Percentiles rank a stretch among this genome's conserved stretches.
phyloP scores from a whole-genome alignment of 371 early-diverging fungal genomes.

The Syncephalis fuscata region DNA sequence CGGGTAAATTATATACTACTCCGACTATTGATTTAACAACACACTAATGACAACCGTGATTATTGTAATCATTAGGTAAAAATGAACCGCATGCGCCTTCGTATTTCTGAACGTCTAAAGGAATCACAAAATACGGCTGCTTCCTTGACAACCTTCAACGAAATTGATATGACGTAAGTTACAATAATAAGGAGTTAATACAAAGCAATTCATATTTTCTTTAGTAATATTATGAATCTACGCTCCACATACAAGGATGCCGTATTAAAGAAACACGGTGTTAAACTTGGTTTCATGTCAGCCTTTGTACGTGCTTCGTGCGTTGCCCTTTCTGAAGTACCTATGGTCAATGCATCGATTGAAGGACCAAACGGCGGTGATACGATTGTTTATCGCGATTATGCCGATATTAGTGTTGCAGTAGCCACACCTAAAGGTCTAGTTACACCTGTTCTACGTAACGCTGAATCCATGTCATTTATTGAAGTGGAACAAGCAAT shows the following conservation, averaged over 20 bases:
- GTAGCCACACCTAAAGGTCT: constrained; percentile 97
- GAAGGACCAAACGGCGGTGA: constrained; percentile 47
- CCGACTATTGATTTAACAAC: background rate
- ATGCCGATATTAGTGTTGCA: constrained; percentile 87
- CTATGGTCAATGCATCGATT: constrained; percentile 88
- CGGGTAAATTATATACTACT: constrained; percentile 3
- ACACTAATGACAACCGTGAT: background rate
- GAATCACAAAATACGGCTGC: constrained; percentile 94
- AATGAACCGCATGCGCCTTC: constrained; percentile 94
- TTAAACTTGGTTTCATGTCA: constrained; percentile 97
- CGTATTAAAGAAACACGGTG: constrained; percentile 82
- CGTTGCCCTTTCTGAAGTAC: constrained; percentile 68
- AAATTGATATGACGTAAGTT: constrained; percentile 79
- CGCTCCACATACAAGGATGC: constrained; percentile 86
- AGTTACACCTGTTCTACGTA: constrained; percentile 91
- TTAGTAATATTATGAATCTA: constrained; percentile 61
- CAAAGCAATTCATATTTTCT: background rate
- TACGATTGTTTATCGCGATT: constrained; percentile 83
- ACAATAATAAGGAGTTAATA: background rate
- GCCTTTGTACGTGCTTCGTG: constrained; percentile 87
- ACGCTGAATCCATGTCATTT: constrained; percentile 69
- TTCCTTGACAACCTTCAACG: constrained; percentile 95
- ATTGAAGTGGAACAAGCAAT: constrained; percentile 84
- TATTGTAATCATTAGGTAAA: constrained; percentile 42
- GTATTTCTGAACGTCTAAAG: constrained; percentile 89